Evolutionary conservation across 2,329 filamentous ascomycete genomes (phyloP).

Genomic region (Talaromyces pinophilus): DNA sequence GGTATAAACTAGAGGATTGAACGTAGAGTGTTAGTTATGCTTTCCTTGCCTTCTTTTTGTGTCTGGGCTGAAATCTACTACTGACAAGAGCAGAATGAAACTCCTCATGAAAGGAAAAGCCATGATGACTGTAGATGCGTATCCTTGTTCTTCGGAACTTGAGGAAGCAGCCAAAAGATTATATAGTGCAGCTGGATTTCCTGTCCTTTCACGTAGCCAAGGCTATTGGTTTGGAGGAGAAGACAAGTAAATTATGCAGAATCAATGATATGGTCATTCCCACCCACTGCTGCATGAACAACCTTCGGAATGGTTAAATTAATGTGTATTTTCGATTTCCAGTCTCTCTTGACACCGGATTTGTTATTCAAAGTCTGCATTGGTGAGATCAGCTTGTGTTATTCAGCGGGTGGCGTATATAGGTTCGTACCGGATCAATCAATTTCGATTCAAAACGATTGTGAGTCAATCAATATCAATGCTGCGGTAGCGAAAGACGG

Average conservation of each 20-base stretch:
- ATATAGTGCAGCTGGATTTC: constrained; percentile 10
- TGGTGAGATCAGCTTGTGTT: constrained; percentile 1
- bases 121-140: constrained; percentile 30
- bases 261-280: constrained; percentile 15
- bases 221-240: background rate
- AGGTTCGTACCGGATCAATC: background rate
- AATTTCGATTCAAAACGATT: constrained; percentile 1
- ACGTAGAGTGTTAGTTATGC: constrained; percentile 11
- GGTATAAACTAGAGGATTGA: constrained; percentile 66
- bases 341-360: background rate
- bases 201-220: constrained; percentile 8
- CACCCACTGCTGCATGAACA: constrained; percentile 6
- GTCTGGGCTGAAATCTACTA: constrained; percentile 21
- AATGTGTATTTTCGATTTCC: background rate
- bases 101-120: constrained; percentile 43
- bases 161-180: constrained; percentile 19
- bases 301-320: background rate
- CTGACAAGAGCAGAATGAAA: constrained; percentile 47
- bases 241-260: constrained; percentile 13
- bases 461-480: background rate
- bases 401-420: background rate
- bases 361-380: background rate
- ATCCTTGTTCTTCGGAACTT: background rate
- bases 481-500: constrained; percentile 1
- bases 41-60: constrained; percentile 6